phyloP scores from a whole-genome alignment of 441 rosid genomes.

The Erodium trifolium region DNA sequence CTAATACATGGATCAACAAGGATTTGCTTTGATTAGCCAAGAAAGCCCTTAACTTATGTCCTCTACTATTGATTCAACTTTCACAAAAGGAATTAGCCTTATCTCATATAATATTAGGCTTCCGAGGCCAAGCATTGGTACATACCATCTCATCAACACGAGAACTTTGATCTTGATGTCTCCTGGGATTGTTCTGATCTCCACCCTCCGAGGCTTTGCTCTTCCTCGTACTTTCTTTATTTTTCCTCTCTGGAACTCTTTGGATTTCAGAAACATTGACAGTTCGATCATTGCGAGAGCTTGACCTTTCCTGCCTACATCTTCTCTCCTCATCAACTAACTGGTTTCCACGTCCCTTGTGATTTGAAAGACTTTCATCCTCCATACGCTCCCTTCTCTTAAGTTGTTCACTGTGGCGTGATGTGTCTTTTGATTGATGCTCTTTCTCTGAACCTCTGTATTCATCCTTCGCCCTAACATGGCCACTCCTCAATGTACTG shows the following conservation, averaged over 20 bases:
- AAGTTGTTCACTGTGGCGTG: constrained; percentile 53
- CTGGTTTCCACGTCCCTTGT: constrained; percentile 40
- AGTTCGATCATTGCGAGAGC: constrained; percentile 46
- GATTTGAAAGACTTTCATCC: constrained; percentile 54
- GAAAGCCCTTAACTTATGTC: too few relatives aligned
- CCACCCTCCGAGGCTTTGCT: constrained; percentile 60
- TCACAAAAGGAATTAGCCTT: neutral
- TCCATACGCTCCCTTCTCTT: constrained; percentile 65
- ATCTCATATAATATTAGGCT: neutral
- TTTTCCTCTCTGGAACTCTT: constrained; percentile 55
- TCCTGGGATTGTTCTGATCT: constrained; percentile 47
- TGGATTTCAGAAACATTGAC: constrained; percentile 48
- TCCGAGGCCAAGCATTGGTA: constrained; percentile 24
- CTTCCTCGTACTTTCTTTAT: constrained; percentile 57
- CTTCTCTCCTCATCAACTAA: too few relatives aligned
- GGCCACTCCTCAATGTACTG: constrained; percentile 41
- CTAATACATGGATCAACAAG: constrained; percentile 2
- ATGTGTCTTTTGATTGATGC: constrained; percentile 48
- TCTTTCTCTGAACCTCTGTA: constrained; percentile 63
- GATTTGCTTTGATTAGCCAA: neutral
- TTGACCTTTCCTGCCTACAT: constrained; percentile 28
- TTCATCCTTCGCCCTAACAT: constrained; percentile 53
- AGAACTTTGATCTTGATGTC: constrained; percentile 10
- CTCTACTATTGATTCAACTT: too few relatives aligned
- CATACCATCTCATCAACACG: constrained; percentile 63